Percentiles rank a stretch among this genome's conserved stretches.
phyloP scores from a whole-genome alignment of 257 asterid species.

The Oldenlandia corymbosa region DNA sequence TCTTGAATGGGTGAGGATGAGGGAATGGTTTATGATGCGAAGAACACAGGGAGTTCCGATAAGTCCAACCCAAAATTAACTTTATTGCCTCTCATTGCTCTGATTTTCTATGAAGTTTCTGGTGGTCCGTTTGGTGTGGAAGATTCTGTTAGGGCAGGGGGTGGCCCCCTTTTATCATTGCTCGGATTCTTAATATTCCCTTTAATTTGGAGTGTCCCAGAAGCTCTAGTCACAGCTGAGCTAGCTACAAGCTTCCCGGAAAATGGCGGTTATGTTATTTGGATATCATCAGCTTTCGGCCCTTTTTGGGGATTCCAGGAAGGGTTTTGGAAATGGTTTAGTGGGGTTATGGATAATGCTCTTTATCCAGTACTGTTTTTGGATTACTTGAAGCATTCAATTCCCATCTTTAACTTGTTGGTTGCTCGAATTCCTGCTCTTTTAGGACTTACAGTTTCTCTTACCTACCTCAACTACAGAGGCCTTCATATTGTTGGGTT shows the following conservation, averaged over 20 bases:
- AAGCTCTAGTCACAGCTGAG: slow-evolving; percentile 81
- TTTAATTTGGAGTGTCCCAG: slow-evolving; percentile 78
- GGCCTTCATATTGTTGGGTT: slow-evolving; percentile 75
- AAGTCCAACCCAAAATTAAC: slow-evolving; percentile 49
- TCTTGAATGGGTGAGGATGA: slow-evolving; percentile 34
- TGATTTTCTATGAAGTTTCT: slow-evolving; percentile 87
- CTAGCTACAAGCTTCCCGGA: slow-evolving; percentile 75
- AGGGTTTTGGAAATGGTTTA: slow-evolving; percentile 93
- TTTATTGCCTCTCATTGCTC: slow-evolving; percentile 67
- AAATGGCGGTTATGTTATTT: slow-evolving; percentile 80
- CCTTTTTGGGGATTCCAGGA: slow-evolving; percentile 82
- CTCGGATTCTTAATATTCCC: slow-evolving; percentile 83
- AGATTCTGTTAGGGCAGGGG: slow-evolving; percentile 74
- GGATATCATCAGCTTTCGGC: slow-evolving; percentile 85
- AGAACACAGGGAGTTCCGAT: slow-evolving; percentile 12
- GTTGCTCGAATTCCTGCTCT: slow-evolving; percentile 69
- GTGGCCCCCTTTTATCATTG: slow-evolving; percentile 66
- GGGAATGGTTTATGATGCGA: slow-evolving; percentile 26
- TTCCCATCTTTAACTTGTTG: slow-evolving; percentile 42
- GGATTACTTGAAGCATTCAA: slow-evolving; percentile 77
- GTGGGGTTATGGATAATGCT: slow-evolving; percentile 95
- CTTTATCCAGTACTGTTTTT: slow-evolving; percentile 86
- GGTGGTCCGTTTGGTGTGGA: slow-evolving; percentile 95
- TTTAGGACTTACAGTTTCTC: slow-evolving; percentile 49
- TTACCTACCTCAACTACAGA: slow-evolving; percentile 66